Evolutionary conservation across 352 stramenopile species (phyloP).

Genomic region (Globisporangium emineosum): DNA sequence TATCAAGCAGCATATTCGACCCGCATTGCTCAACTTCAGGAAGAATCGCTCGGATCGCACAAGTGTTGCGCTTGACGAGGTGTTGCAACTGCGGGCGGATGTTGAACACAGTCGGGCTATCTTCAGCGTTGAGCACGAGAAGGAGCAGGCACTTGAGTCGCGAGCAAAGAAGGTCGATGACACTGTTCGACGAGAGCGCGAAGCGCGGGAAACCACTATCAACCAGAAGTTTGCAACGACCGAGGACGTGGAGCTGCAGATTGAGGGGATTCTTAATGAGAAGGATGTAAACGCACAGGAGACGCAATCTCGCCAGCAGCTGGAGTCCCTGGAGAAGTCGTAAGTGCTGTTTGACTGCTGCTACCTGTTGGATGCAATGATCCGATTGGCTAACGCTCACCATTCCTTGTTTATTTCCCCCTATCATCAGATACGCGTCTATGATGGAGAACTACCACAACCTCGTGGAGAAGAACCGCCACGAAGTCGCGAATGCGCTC

Average conservation of each 20-base stretch:
- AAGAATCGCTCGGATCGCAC: conserved; percentile 57
- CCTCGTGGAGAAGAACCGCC: conserved; percentile 56
- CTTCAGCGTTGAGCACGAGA: conserved; percentile 49
- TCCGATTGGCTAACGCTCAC: conserved; percentile 9
- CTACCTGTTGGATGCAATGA: background rate
- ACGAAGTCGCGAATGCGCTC: conserved; percentile 59
- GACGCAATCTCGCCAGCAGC: conserved; percentile 30
- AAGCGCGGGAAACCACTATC: conserved; percentile 38
- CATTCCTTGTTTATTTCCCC: conserved; percentile 7
- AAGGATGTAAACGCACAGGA: conserved; percentile 48
- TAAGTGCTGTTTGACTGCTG: conserved; percentile 24
- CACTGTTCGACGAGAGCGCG: conserved; percentile 48
- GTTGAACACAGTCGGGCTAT: conserved; percentile 50
- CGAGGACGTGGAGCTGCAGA: conserved; percentile 72
- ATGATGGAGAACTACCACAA: conserved; percentile 49
- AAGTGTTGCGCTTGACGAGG: conserved; percentile 56
- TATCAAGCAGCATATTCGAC: conserved; percentile 59
- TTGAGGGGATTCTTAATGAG: conserved; percentile 64
- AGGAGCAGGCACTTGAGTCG: conserved; percentile 42
- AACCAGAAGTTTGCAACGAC: conserved; percentile 43
- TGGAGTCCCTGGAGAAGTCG: conserved; percentile 52
- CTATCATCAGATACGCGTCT: conserved; percentile 31
- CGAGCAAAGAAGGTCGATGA: conserved; percentile 57
- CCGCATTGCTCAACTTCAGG: conserved; percentile 52
- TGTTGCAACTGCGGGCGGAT: conserved; percentile 48